These are phyloP conservation scores for Prunus fruticosa DNA, from an alignment of 306 rosid genomes.

Conservation along the genomic window DNA sequence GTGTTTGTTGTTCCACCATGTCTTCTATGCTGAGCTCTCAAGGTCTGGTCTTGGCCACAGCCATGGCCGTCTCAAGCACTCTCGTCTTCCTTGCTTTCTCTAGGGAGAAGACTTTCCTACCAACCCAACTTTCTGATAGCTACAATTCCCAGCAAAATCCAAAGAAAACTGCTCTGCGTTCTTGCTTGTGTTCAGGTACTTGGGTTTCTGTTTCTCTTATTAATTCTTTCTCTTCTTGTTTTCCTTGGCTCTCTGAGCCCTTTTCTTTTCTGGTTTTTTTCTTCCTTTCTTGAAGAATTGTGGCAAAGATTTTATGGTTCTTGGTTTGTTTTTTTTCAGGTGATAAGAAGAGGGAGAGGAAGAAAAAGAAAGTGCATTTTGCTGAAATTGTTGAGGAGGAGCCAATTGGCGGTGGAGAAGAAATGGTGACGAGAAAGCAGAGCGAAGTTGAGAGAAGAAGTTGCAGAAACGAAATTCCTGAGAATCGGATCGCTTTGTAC, in stretches of 20 bases:
- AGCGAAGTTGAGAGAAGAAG: constrained; percentile 10
- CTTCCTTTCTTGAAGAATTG: no score
- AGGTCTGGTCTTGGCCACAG: constrained; percentile 39
- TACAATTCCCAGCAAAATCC: constrained; percentile 3
- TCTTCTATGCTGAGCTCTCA: constrained; percentile 37
- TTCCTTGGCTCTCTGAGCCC: neutral
- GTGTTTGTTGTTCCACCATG: constrained; percentile 10
- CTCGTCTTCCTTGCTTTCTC: constrained; percentile 42
- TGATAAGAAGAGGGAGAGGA: constrained; percentile 40
- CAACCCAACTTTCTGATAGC: constrained; percentile 9
- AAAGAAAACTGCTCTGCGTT: constrained; percentile 28
- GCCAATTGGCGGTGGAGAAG: constrained; percentile 29
- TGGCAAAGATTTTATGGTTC: neutral
- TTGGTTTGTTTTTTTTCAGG: constrained; percentile 14
- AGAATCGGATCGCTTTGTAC: constrained; percentile 44
- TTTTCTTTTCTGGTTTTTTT: no score
- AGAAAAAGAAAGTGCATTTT: constrained; percentile 70
- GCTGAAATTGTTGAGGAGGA: constrained; percentile 62
- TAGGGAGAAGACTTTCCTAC: constrained; percentile 5
- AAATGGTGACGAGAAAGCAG: constrained; percentile 22
- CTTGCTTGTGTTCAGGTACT: constrained; percentile 69
- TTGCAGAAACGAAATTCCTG: constrained; percentile 36
- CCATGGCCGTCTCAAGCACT: constrained; percentile 45
- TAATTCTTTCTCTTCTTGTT: neutral
- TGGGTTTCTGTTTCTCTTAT: neutral